Conservation (phyloP, 345 rosid species). For the Odontarrhena argentea region DNA sequence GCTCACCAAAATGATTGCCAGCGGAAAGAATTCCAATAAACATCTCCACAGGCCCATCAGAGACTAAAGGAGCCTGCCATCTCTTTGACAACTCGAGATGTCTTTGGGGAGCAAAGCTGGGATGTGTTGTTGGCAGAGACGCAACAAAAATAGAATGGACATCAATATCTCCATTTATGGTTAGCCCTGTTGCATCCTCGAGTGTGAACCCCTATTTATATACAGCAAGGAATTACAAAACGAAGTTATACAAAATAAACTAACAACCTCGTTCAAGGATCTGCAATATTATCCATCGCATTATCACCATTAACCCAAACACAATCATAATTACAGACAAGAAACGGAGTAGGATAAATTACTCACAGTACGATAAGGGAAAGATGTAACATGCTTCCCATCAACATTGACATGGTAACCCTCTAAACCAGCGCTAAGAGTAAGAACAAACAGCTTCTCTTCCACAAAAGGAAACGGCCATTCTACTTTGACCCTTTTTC, state of each 20-base stretch:
- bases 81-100: constrained; percentile 73
- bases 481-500: constrained; percentile 68
- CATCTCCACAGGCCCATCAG: constrained; percentile 62
- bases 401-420: constrained; percentile 88
- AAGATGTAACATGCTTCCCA: constrained; percentile 90
- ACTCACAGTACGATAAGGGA: constrained; percentile 93
- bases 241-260: constrained; percentile 19
- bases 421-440: constrained; percentile 89
- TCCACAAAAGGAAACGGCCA: constrained; percentile 91
- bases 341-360: not conserved
- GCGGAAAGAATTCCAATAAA: constrained; percentile 93
- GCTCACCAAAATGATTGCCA: constrained; percentile 89
- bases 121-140: constrained; percentile 80
- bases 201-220: constrained; percentile 75
- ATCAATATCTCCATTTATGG: constrained; percentile 75
- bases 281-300: not conserved
- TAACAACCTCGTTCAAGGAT: not conserved
- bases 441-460: constrained; percentile 80
- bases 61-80: constrained; percentile 82
- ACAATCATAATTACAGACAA: not conserved
- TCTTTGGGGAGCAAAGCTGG: constrained; percentile 82
- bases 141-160: constrained; percentile 81
- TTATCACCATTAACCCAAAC: constrained; percentile 6
- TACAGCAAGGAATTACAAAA: not conserved
- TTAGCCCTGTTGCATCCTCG: constrained; percentile 96